Evolutionary conservation across 164 flowering plant species (phyloP).

Genomic region (Chimonanthus praecox): DNA sequence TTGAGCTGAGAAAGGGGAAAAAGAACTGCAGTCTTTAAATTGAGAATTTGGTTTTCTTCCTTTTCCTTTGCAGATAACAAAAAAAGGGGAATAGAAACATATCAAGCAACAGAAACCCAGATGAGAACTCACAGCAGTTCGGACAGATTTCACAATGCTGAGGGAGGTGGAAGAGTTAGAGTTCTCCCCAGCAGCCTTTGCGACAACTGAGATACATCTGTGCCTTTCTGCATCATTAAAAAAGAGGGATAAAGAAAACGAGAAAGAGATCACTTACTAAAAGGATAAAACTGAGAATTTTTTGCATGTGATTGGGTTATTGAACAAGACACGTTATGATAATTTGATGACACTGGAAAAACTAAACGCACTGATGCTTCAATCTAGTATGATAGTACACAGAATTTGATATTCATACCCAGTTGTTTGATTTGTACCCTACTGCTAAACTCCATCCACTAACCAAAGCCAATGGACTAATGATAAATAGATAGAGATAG

Average conservation of each 20-base stretch:
- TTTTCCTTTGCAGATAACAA: not conserved
- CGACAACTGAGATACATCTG: conserved; percentile 26
- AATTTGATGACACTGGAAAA: too few species aligned
- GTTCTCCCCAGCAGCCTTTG: conserved; percentile 68
- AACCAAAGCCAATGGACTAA: too few species aligned
- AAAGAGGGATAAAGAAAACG: not conserved
- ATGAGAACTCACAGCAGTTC: conserved; percentile 55
- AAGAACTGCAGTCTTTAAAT: not conserved
- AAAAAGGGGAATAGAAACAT: not conserved
- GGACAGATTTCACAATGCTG: conserved; percentile 60
- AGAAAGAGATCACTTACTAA: not conserved
- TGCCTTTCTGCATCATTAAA: conserved; percentile 32
- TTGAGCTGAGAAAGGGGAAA: too few species aligned
- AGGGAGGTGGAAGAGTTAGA: conserved; percentile 66
- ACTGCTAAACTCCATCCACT: too few species aligned
- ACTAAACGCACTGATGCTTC: too few species aligned
- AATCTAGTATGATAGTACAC: too few species aligned
- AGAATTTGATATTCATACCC: too few species aligned
- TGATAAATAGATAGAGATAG: too few species aligned
- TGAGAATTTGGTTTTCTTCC: not conserved
- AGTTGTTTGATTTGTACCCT: too few species aligned
- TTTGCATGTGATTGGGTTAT: not conserved
- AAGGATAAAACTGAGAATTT: not conserved
- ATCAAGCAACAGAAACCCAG: not conserved
- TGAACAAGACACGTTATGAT: not conserved